Evolutionary conservation across 2,329 filamentous ascomycete genomes (phyloP).

Genomic region (Beauveria sp.): DNA sequence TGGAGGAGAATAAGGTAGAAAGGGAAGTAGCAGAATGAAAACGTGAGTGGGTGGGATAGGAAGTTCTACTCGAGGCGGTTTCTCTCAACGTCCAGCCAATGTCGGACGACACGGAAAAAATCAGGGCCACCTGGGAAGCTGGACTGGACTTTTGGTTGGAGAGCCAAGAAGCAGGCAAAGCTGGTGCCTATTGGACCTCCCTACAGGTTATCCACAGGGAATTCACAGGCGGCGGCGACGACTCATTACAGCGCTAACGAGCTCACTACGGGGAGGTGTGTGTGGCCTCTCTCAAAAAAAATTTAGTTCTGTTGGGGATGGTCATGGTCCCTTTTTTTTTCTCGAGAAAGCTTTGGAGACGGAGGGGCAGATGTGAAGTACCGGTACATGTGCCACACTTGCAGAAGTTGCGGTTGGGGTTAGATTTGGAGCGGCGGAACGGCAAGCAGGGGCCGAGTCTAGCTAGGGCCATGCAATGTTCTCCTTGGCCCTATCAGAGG

Average conservation of each 20-base stretch:
- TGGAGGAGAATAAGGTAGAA: conserved; percentile 9
- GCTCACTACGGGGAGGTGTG: background rate
- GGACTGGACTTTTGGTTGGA: background rate
- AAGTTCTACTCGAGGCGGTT: background rate
- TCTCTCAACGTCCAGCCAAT: conserved; percentile 10
- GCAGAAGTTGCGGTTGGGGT: background rate
- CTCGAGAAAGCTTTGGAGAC: conserved; percentile 15
- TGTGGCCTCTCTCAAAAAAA: conserved; percentile 15
- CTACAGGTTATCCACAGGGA: background rate
- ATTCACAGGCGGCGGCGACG: background rate
- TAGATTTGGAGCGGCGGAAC: background rate
- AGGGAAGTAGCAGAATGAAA: conserved; percentile 6
- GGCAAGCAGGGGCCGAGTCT: background rate
- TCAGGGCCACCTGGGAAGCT: conserved; percentile 4
- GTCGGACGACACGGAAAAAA: conserved; percentile 10
- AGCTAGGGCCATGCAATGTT: conserved; percentile 9
- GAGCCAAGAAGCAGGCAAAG: background rate
- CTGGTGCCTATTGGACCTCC: background rate
- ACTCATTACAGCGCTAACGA: background rate
- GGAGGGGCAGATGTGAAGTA: conserved; percentile 16
- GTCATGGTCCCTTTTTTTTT: conserved; percentile 13
- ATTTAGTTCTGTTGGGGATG: conserved; percentile 38
- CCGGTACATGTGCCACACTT: background rate
- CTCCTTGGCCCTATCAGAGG: conserved; percentile 1
- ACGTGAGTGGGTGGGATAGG: conserved; percentile 8